Evolutionary conservation across 306 rosid genomes (phyloP).

Genomic region (Abrus precatorius): DNA sequence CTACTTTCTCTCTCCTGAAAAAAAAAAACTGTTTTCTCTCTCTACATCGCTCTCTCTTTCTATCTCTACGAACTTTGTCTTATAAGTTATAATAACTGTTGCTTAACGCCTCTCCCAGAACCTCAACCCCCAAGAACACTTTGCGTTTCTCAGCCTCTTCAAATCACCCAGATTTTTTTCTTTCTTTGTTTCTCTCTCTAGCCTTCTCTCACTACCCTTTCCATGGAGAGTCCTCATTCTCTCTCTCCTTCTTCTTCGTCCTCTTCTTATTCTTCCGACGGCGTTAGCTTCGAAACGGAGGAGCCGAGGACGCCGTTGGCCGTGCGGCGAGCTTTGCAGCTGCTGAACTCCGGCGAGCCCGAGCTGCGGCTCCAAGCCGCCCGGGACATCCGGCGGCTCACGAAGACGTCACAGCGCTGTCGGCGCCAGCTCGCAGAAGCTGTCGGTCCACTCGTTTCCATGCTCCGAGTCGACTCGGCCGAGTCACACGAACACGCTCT

Average conservation of each 20-base stretch:
- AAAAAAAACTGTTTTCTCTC: no score
- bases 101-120: slow-evolving; percentile 60
- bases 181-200: slow-evolving; percentile 1
- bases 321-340: slow-evolving; percentile 73
- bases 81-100: slow-evolving; percentile 50
- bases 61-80: slow-evolving; percentile 12
- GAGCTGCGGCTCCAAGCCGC: slow-evolving; percentile 74
- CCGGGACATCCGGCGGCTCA: slow-evolving; percentile 84
- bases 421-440: slow-evolving; percentile 84
- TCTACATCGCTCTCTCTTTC: background rate
- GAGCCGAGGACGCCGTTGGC: slow-evolving; percentile 60
- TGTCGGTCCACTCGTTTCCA: slow-evolving; percentile 70
- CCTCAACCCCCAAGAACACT: slow-evolving; percentile 14
- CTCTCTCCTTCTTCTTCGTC: slow-evolving; percentile 51
- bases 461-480: slow-evolving; percentile 71
- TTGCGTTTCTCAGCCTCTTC: slow-evolving; percentile 40
- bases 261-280: slow-evolving; percentile 51
- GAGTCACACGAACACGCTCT: slow-evolving; percentile 81
- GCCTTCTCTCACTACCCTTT: slow-evolving; percentile 8
- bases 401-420: slow-evolving; percentile 88
- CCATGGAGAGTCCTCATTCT: slow-evolving; percentile 57
- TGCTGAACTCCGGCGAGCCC: slow-evolving; percentile 68
- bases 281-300: slow-evolving; percentile 46
- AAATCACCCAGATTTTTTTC: slow-evolving; percentile 30
- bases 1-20: background rate